Evolutionary conservation across 495 filamentous ascomycete genomes (phyloP).

Genomic region (Aspergillus olivimuriae): DNA sequence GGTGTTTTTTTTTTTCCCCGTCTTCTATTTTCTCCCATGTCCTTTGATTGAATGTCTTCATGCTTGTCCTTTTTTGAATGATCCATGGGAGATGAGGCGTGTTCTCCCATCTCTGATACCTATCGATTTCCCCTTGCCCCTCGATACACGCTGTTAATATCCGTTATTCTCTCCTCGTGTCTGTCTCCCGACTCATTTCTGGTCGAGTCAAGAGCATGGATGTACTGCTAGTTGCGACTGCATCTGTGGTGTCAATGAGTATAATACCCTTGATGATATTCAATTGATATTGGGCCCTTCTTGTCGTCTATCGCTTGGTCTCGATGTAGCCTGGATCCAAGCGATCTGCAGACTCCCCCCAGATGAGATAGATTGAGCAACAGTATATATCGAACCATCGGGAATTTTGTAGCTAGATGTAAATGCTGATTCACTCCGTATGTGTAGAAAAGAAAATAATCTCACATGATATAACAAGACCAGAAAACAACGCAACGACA

Average conservation of each 20-base stretch:
- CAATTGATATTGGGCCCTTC: conserved; percentile 3
- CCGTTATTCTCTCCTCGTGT: conserved; percentile 3
- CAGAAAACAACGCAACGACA: no score
- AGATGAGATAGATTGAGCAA: no score
- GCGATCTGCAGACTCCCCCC: no score
- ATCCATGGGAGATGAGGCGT: conserved; percentile 5
- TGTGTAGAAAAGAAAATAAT: no score
- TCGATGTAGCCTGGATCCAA: no score
- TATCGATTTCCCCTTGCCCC: not conserved
- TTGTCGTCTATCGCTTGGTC: not conserved
- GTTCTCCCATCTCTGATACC: not conserved
- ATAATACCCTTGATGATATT: conserved; percentile 5
- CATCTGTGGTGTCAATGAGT: conserved; percentile 4
- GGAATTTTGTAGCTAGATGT: no score
- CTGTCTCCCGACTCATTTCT: not conserved
- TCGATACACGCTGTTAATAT: conserved; percentile 5
- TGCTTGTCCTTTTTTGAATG: conserved; percentile 9
- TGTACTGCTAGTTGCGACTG: not conserved
- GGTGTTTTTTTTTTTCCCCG: no score
- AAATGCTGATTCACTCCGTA: no score
- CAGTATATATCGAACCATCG: no score
- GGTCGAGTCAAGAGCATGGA: not conserved
- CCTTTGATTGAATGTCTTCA: conserved; percentile 12
- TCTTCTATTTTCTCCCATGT: no score
- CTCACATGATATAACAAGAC: no score